phyloP scores from a whole-genome alignment of 352 stramenopile species.

The Phytophthora pluvialis region DNA sequence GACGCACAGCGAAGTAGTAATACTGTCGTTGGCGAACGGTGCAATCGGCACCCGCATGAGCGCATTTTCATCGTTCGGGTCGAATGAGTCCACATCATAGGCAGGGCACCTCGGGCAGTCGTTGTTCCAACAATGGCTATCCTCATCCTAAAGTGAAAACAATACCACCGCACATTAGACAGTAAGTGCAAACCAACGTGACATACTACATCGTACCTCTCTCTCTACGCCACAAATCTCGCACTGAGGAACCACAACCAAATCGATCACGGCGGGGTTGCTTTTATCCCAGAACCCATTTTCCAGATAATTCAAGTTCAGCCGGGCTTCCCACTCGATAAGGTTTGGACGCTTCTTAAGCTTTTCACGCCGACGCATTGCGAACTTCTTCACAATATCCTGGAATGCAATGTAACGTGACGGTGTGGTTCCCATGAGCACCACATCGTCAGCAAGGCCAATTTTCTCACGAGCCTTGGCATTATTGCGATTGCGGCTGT shows the following conservation, averaged over 20 bases:
- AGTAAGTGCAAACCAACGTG: not conserved
- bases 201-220: constrained; percentile 50
- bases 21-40: constrained; percentile 58
- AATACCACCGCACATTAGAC: constrained; percentile 10
- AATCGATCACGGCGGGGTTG: constrained; percentile 62
- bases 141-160: constrained; percentile 46
- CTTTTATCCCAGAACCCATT: constrained; percentile 60
- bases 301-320: constrained; percentile 70
- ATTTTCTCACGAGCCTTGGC: constrained; percentile 71
- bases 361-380: constrained; percentile 82
- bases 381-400: constrained; percentile 86
- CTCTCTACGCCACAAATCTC: constrained; percentile 62
- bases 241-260: constrained; percentile 75
- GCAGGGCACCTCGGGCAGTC: constrained; percentile 69
- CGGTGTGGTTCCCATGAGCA: constrained; percentile 84
- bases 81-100: constrained; percentile 70
- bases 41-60: constrained; percentile 65
- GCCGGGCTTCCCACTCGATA: constrained; percentile 72
- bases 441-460: constrained; percentile 55
- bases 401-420: constrained; percentile 85
- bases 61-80: constrained; percentile 43
- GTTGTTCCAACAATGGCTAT: constrained; percentile 80
- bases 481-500: constrained; percentile 71
- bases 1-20: constrained; percentile 61
- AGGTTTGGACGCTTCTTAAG: constrained; percentile 89